Conservation (phyloP, 805 yeast species). For the Cyberlindnera maritima region DNA sequence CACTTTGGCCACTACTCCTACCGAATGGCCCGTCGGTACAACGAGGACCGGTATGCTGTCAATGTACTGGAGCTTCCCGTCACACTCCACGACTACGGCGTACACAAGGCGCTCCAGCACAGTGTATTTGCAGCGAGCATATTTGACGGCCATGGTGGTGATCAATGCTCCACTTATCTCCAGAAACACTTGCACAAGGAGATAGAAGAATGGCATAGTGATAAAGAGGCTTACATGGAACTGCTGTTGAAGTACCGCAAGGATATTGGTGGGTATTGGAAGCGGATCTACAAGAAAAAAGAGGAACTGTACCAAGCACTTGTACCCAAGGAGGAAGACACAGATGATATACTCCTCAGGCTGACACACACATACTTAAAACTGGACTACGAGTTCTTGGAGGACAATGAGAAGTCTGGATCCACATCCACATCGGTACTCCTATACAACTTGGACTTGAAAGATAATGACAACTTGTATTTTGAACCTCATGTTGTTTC, state of each 20-base stretch:
- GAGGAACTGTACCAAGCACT: constrained; percentile 34
- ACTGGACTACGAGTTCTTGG: constrained; percentile 61
- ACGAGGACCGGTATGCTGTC: constrained; percentile 80
- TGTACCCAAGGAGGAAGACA: constrained; percentile 24
- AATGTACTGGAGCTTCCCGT: constrained; percentile 52
- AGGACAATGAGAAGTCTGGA: constrained; percentile 39
- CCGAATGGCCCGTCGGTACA: constrained; percentile 70
- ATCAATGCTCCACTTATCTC: constrained; percentile 64
- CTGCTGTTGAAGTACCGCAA: constrained; percentile 54
- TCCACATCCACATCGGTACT: constrained; percentile 72
- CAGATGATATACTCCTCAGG: constrained; percentile 59
- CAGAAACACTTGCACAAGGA: constrained; percentile 48
- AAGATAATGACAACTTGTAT: constrained; percentile 30
- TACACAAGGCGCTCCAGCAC: constrained; percentile 16
- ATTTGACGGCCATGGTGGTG: constrained; percentile 96
- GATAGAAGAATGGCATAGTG: constrained; percentile 43
- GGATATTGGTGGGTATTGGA: constrained; percentile 81
- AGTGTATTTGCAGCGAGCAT: constrained; percentile 66
- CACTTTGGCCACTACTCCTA: constrained; percentile 72
- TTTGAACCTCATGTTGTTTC: constrained; percentile 65
- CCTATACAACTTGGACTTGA: constrained; percentile 42
- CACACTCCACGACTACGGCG: constrained; percentile 25
- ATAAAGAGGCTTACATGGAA: constrained; percentile 35
- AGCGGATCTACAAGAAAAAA: constrained; percentile 58
- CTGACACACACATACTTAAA: constrained; percentile 62